Evolutionary conservation across 202 grass and related monocot species (phyloP).

Genomic region (Panicum hallii): DNA sequence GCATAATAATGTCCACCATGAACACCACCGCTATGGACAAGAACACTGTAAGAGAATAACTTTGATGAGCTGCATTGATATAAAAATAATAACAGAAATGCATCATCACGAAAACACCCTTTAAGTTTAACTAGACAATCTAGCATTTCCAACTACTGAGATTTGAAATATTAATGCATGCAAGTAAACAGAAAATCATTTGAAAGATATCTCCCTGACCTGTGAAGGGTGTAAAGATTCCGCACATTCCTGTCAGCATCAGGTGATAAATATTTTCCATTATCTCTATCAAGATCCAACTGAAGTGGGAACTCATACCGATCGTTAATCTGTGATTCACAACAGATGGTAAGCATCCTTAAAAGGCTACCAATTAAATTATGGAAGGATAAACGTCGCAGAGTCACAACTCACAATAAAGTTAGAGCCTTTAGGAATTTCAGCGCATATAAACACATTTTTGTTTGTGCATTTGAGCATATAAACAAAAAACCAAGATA

Average conservation of each 20-base stretch:
- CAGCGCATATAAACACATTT: not conserved
- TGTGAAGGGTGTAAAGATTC: slow-evolving; percentile 96
- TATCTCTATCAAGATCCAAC: slow-evolving; percentile 93
- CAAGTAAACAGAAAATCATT: slow-evolving; percentile 24
- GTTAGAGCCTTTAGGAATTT: not conserved
- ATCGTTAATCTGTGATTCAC: slow-evolving; percentile 91
- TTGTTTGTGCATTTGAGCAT: not conserved
- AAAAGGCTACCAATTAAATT: slow-evolving; percentile 15
- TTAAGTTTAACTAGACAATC: not conserved
- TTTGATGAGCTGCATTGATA: slow-evolving; percentile 10
- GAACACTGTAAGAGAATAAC: slow-evolving; percentile 66
- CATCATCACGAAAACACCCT: not conserved
- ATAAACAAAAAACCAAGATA: not conserved
- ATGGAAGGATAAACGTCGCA: slow-evolving; percentile 14
- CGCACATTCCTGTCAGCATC: slow-evolving; percentile 88
- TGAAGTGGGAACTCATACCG: slow-evolving; percentile 97
- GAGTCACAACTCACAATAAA: not conserved
- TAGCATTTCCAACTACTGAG: not conserved
- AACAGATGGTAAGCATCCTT: slow-evolving; percentile 36
- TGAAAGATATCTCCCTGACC: slow-evolving; percentile 46
- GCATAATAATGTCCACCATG: slow-evolving; percentile 96
- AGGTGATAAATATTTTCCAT: slow-evolving; percentile 92
- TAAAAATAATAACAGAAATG: slow-evolving; percentile 15
- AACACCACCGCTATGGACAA: slow-evolving; percentile 91
- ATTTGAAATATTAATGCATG: slow-evolving; percentile 31